Evolutionary conservation across 2,329 filamentous ascomycete species (phyloP), one percentile per base, ranked within the genome.

Genomic region (Chaetomiaceae sp.): DNA sequence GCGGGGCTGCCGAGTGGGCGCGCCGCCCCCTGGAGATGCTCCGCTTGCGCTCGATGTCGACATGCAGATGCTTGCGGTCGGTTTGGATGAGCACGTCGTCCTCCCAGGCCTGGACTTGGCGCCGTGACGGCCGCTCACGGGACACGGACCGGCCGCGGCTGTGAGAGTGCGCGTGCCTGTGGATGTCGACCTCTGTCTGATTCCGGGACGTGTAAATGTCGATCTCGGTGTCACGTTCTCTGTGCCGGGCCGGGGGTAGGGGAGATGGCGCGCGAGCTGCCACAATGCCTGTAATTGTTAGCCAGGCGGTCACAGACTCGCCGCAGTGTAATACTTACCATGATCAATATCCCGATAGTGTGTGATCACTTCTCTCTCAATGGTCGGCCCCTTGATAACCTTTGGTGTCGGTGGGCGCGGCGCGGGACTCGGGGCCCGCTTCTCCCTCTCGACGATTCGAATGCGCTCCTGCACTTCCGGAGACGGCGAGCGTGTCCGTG

Each of bases 301-400:
- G 50, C 9, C 41, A 44, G 19, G 30, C 7, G 39, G 13, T 25
- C 12, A 17, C 8, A 5, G 4, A 21, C 21, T n/a, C 3, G 14
- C 31, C 42, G 12, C 4, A 25, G 17, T 12, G 16, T 5, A 21
- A 50, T 40, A 42, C 82, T 65, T 74, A 89, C 87, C 90, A 69
- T 95, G 89, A 63, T 95, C 87, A 60, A 95, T 86, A 63, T 92
- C 87, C 51, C 85, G 80, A 65, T 93, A 92, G 69, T 93, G 88
- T 0, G 89, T 95, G 58, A 95, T 91, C 52, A 95, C 83, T 65
- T 96, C 88, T 63, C 92, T 83, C 68, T 92, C 87, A 60, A 95
- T 89, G 1, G 85, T 86, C 30, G 89, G 89, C 17, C 85, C 83
- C 37, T 82, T 79, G 61, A 93, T 84, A 39, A 86, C 76, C 56